Base-by-base conservation (phyloP, 1,139 yeast genomes). In the Magnusiomyces suaveolens region DNA sequence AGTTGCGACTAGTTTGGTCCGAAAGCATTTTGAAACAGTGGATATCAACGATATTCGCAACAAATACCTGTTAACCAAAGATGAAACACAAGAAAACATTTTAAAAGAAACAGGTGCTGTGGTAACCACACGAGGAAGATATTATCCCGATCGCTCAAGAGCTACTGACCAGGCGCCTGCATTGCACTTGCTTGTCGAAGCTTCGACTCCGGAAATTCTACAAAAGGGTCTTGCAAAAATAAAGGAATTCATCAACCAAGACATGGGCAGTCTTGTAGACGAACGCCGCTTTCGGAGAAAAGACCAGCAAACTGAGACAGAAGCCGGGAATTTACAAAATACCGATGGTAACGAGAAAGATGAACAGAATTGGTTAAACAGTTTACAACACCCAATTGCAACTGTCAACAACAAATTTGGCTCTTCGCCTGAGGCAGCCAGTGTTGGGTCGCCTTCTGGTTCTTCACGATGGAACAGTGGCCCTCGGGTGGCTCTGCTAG, bases 11-110 rank as follows among this genome's bases (percentile, higher is more conserved):
- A 29, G 46, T 47, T 4, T 10, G 50, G 39, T 44, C 3, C 46
- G 52, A 23, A 36, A 47, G 2, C 51, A 55, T 51, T 60, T 60
- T 46, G 60, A 64, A 24, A 67, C 66, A 24, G 62, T 71, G 52
- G 73, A 70, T 26, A 71, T 71, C 52, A 71, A 71, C 53, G 73
- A 71, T 51, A 55, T 70, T 50, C 63, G 72, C 24, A 72, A 70
- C 63, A 66, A 71, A 52, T 72, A 70, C 54, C 59, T 71, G 52
- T 62, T 71, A 51, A 70, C 74, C 29, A 71, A 71, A 56, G 67
- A 62, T 14, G 63, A 66, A 24, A 70, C 73, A 1, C 72, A 66
- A 54, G 59, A 59, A 3, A 60, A 59, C 55, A 69, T 70, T 43
- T 57, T 60, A 44, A 57, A 62, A 16, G 66, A 65, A 41, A 66